Evolutionary conservation across 192 early-diverging fungal species (phyloP), one percentile per base, ranked within the genome.

Genomic region (Spizellomyces sp.): DNA sequence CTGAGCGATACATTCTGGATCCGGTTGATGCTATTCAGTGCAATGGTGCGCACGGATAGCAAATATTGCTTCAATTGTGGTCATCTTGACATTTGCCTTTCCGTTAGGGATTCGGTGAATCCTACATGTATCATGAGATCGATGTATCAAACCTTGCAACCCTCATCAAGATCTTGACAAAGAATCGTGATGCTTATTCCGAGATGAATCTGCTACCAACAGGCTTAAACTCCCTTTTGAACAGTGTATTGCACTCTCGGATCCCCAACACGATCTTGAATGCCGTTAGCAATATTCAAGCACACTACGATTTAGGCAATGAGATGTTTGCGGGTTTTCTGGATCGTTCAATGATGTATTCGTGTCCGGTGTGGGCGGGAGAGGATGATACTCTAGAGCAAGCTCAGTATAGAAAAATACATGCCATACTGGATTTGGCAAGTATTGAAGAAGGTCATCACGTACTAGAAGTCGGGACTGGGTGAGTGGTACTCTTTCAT

Each of bases 271-370:
- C 88, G 1, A 71, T 90, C 59, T 64, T 80, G 42, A 90, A 90
- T 70, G 64, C 84, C 0, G 66, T 83, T 8, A 77, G 60, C 75
- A 92, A 92, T 66, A 85, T 92, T 47, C 80, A 78, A 6, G 89
- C 89, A 9, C 90, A 92, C 76, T 92, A 92, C 75, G 90, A 92
- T 68, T 79, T 92, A 57, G 87, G 86, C 48, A 90, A 92, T 75
- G 89, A 89, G 36, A 85, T 92, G 86, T 92, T 92, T 81, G 83
- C 82, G 12, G 71, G 73, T 48, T 92, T 92, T 46, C 75, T 92
- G 58, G 87, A 88, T 75, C 73, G 78, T 4, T 82, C 84, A 42
- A 90, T 90, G 89, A 90, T 83, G 12, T 92, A 92, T 79, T 89
- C 87, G 9, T 89, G 89, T 59, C 89, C 87, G n/a, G 80, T 90